phyloP scores from a whole-genome alignment of 495 filamentous ascomycete genomes.

The Diplogelasinospora grovesii region DNA sequence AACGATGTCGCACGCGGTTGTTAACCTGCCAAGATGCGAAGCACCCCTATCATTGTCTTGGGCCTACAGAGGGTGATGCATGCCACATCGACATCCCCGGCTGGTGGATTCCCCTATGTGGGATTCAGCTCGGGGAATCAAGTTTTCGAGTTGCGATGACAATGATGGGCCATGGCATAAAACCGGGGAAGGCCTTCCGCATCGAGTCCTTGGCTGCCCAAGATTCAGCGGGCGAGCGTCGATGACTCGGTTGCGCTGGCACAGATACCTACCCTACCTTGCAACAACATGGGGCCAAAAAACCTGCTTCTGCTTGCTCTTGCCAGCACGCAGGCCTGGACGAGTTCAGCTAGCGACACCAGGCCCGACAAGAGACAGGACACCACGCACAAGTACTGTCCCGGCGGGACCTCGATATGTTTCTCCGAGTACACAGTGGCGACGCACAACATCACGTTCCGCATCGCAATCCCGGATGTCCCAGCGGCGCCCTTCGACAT shows the following conservation, averaged over 20 bases:
- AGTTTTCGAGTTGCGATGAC: background rate
- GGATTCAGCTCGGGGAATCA: background rate
- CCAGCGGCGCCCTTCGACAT: slow-evolving; percentile 37
- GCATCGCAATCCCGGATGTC: slow-evolving; percentile 43
- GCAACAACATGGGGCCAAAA: slow-evolving; percentile 14
- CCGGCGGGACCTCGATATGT: slow-evolving; percentile 31
- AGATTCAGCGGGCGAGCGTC: background rate
- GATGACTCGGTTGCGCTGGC: background rate
- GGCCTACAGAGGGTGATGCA: slow-evolving; percentile 6
- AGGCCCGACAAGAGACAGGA: slow-evolving; percentile 14
- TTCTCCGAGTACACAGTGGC: slow-evolving; percentile 29
- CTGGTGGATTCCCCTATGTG: slow-evolving; percentile 7
- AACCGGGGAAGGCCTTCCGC: slow-evolving; percentile 8
- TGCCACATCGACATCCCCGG: slow-evolving; percentile 10
- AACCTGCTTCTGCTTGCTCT: slow-evolving; percentile 14
- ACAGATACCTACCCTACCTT: slow-evolving; percentile 1
- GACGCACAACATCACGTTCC: slow-evolving; percentile 31
- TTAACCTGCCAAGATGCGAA: background rate
- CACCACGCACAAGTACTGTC: slow-evolving; percentile 29
- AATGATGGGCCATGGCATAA: slow-evolving; percentile 11
- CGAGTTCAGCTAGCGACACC: slow-evolving; percentile 7
- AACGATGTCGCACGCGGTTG: slow-evolving; percentile 1
- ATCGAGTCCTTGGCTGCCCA: background rate
- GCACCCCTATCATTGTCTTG: background rate
- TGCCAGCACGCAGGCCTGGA: slow-evolving; percentile 4